Percentiles rank a stretch among this genome's conserved stretches.
Conservation (phyloP, 1,284 basidiomycete genomes). For the Paramarasmius palmivorus region DNA sequence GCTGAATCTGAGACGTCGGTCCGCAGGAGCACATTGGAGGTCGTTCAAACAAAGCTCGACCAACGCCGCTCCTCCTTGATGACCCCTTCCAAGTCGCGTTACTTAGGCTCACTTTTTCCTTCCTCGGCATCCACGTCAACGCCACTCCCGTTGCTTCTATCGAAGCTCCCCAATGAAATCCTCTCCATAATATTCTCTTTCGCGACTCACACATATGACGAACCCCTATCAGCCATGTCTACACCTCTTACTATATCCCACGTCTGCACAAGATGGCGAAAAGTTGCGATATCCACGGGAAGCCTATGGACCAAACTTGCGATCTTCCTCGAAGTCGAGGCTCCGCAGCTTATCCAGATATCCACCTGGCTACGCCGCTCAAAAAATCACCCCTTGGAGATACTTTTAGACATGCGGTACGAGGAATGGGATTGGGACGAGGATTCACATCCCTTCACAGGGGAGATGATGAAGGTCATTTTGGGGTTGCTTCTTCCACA, state of each 20-base stretch:
- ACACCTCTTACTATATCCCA: slow-evolving; percentile 37
- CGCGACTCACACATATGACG: slow-evolving; percentile 24
- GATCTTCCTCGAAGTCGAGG: slow-evolving; percentile 37
- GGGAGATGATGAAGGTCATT: slow-evolving; percentile 41
- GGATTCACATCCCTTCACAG: slow-evolving; percentile 38
- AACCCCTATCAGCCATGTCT: slow-evolving; percentile 26
- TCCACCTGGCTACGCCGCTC: slow-evolving; percentile 42
- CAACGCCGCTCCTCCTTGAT: too few relatives aligned
- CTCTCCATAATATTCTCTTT: slow-evolving; percentile 38
- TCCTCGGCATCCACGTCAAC: too few relatives aligned
- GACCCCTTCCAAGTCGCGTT: too few relatives aligned
- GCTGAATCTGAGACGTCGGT: too few relatives aligned
- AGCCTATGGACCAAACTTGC: slow-evolving; percentile 44
- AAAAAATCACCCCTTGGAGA: slow-evolving; percentile 38
- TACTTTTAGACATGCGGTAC: slow-evolving; percentile 41
- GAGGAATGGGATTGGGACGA: slow-evolving; percentile 26
- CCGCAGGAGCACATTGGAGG: too few relatives aligned
- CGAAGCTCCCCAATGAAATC: slow-evolving; percentile 41
- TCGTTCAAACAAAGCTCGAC: too few relatives aligned
- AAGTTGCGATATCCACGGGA: slow-evolving; percentile 39
- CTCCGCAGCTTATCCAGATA: slow-evolving; percentile 34
- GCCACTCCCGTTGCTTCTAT: neutral
- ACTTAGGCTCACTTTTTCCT: too few relatives aligned
- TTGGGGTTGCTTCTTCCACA: slow-evolving; percentile 44
- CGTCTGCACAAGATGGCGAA: slow-evolving; percentile 47